Evolutionary conservation across 176 grass and related monocot genomes (phyloP), one percentile per base, ranked within the genome.

Genomic region (Guadua angustifolia): DNA sequence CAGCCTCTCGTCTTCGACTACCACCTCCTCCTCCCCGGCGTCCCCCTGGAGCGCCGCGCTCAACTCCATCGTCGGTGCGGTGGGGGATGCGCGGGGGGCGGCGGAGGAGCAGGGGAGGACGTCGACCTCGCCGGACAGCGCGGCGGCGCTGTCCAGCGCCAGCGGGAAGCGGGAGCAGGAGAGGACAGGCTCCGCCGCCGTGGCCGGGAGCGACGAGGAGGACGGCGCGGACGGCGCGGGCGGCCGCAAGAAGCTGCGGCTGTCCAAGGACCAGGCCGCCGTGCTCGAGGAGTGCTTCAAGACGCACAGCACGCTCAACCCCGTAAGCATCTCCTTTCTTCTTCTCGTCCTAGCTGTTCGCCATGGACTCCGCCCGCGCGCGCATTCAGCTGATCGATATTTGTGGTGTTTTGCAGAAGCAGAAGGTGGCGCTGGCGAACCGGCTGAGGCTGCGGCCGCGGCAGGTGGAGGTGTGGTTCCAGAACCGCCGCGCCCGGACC

Each of bases 401-500:
- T 32, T 7, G 6, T 11, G 16, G 10, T 53, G 0, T 9, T 1
- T 61, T 61, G 71, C 89, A 91, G 89, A 94, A 98, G 87, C 96
- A 98, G 69, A 98, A 98, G 87, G 36, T 89, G 6, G 87, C 89
- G 9, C 55, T 98, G 47, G 96, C 96, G 1, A 90, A 88, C 61
- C 80, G 92, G 13, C 91, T 98, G 0, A 88, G 88, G 4, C 87
- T 98, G 10, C 73, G 93, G 51, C 93, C 96, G 8, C 80, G 96
- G 43, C 96, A 98, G 71, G 96, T 98, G 69, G 96, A 98, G 79
- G 96, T 98, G 56, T 98, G 96, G 96, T 98, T 98, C 89, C 96
- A 98, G 84, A 98, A 98, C 85, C 85, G 96, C 5, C 82, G 96
- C 2, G 96, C 96, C 0, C 18, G 96, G 12, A 98, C 96, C 17